A percentile compares a stretch with the other conserved stretches of the same genome.
phyloP scores from a whole-genome alignment of 2,329 filamentous ascomycete genomes.

The Bipolaris gigantea region DNA sequence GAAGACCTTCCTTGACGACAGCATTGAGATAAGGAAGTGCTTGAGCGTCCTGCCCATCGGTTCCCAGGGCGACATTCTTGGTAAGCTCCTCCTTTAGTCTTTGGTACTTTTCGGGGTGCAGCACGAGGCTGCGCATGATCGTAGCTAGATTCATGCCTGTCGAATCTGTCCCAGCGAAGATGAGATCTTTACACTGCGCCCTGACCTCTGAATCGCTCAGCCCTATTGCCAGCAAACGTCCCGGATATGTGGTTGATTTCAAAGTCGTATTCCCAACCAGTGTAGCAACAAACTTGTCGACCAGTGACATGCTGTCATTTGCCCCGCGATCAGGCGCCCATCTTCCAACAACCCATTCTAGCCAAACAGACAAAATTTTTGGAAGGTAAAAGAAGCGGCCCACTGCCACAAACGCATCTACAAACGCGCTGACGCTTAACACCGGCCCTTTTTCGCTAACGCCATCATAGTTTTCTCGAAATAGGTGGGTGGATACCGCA shows the following conservation, averaged over 20 bases:
- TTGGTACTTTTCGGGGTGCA: conserved; percentile 25
- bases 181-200: conserved; percentile 57
- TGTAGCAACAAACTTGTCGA: conserved; percentile 50
- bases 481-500: conserved; percentile 58
- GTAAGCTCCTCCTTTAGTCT: conserved; percentile 26
- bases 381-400: conserved; percentile 59
- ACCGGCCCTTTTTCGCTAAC: conserved; percentile 41
- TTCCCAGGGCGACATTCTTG: conserved; percentile 14
- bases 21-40: conserved; percentile 51
- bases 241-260: conserved; percentile 52
- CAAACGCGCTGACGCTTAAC: conserved; percentile 53
- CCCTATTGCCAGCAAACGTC: conserved; percentile 51
- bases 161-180: conserved; percentile 38
- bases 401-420: conserved; percentile 59
- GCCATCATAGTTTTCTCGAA: conserved; percentile 55
- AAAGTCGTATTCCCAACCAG: conserved; percentile 42
- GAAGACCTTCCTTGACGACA: conserved; percentile 51
- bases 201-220: conserved; percentile 50
- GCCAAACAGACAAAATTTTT: conserved; percentile 44
- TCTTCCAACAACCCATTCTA: conserved; percentile 45
- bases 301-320: conserved; percentile 41
- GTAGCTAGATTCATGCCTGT: conserved; percentile 36
- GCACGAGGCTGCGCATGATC: conserved; percentile 21
- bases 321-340: conserved; percentile 40
- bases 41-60: conserved; percentile 18